Percentiles rank a stretch among this genome's conserved stretches.
Evolutionary conservation across 257 asterid species (phyloP).

Genomic region (Penstemon davidsonii): DNA sequence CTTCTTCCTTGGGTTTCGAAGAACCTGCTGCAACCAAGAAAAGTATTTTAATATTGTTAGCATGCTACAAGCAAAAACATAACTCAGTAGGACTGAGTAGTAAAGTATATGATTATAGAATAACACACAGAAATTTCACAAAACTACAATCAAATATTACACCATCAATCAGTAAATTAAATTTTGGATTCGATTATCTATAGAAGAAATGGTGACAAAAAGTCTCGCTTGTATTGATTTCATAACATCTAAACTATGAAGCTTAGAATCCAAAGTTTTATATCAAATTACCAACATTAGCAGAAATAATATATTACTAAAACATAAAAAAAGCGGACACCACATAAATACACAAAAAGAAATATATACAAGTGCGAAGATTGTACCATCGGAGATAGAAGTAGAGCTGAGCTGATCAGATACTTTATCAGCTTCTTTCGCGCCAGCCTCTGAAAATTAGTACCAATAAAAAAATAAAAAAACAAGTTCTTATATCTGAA

Average conservation of each 20-base stretch:
- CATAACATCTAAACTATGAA: neutral
- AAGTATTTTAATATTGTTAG: constrained; percentile 17
- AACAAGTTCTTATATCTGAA: no score
- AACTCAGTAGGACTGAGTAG: constrained; percentile 1
- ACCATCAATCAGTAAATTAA: constrained; percentile 13
- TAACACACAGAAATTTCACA: neutral
- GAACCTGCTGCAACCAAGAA: constrained; percentile 59
- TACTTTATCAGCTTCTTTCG: constrained; percentile 64
- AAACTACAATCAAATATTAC: neutral
- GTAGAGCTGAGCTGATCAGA: constrained; percentile 81
- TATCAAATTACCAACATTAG: neutral
- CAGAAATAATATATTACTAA: neutral
- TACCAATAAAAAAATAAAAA: neutral
- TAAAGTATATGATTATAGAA: neutral
- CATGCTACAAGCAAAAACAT: constrained; percentile 12
- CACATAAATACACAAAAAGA: neutral
- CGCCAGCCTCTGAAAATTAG: constrained; percentile 52
- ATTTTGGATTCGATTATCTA: neutral
- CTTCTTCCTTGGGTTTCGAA: constrained; percentile 88
- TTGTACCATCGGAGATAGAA: constrained; percentile 69
- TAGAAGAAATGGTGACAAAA: neutral
- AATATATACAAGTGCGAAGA: neutral
- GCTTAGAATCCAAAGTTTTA: no score
- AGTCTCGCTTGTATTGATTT: neutral
- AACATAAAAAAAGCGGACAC: neutral